Evolutionary conservation across 257 asterid species (phyloP).

Genomic region (Sherardia arvensis): DNA sequence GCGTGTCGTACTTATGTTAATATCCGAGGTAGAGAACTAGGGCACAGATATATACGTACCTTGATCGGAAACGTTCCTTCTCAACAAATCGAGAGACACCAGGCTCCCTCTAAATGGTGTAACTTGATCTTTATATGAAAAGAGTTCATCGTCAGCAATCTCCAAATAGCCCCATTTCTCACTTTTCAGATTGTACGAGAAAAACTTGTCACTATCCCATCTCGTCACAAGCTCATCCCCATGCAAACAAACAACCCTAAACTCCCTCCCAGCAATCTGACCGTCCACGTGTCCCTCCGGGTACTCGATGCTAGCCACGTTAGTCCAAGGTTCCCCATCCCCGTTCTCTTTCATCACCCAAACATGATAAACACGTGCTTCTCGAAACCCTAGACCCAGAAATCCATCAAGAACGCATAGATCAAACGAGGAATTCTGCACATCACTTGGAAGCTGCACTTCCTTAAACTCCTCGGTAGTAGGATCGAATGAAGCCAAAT

Average conservation of each 20-base stretch:
- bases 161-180: neutral
- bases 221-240: neutral
- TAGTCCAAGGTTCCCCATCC: neutral
- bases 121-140: neutral
- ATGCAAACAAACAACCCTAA: neutral
- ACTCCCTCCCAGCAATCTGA: too few species aligned
- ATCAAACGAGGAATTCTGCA: neutral
- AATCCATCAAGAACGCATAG: neutral
- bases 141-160: neutral
- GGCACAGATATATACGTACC: too few species aligned
- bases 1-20: too few species aligned
- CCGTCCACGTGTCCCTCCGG: too few species aligned
- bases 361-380: neutral
- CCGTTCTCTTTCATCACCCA: too few species aligned
- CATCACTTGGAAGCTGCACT: too few species aligned
- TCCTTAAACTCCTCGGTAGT: too few species aligned
- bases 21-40: too few species aligned
- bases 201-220: neutral
- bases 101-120: neutral
- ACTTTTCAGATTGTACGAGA: neutral
- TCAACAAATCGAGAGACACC: neutral
- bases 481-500: neutral
- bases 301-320: neutral
- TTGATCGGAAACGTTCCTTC: neutral
- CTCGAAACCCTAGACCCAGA: neutral